Conservation (phyloP, 2,329 filamentous ascomycete species). For the Cladosporium sp. region DNA sequence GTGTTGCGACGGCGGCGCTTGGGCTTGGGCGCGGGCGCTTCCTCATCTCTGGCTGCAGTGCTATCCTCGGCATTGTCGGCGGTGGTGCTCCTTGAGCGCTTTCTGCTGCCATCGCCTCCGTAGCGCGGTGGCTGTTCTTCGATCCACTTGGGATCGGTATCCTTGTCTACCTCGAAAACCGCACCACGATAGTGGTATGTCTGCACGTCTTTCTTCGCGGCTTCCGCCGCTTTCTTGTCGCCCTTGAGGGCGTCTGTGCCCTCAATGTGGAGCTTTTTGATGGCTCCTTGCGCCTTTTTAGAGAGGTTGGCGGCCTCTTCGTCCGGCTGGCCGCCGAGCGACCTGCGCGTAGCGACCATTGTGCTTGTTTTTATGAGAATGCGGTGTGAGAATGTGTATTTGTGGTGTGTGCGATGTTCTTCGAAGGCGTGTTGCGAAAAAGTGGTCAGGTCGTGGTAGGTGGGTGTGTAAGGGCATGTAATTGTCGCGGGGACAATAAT, state of each 20-base stretch:
- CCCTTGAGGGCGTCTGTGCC: slow-evolving; percentile 12
- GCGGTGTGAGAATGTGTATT: too few relatives aligned
- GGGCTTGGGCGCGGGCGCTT: background rate
- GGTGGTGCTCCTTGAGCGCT: background rate
- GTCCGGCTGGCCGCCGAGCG: slow-evolving; percentile 1
- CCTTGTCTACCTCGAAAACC: slow-evolving; percentile 9
- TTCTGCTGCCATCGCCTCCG: too few relatives aligned
- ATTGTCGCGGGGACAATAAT: too few relatives aligned
- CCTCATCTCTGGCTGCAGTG: background rate
- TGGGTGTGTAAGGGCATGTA: too few relatives aligned
- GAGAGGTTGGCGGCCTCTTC: background rate
- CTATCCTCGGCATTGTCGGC: background rate
- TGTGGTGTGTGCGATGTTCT: background rate
- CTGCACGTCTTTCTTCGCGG: background rate
- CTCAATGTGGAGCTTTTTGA: slow-evolving; percentile 8
- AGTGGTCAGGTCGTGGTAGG: too few relatives aligned
- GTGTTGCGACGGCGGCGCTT: too few relatives aligned
- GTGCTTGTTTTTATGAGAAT: background rate
- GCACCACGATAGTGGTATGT: slow-evolving; percentile 15
- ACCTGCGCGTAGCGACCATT: slow-evolving; percentile 11
- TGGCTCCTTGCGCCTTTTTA: background rate
- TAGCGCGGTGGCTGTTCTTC: slow-evolving; percentile 14
- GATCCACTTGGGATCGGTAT: slow-evolving; percentile 11
- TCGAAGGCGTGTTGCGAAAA: too few relatives aligned
- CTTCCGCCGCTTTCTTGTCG: slow-evolving; percentile 6